Evolutionary conservation across 78 protist genomes (phyloP).

Genomic region (Speleostelium caveatum): DNA sequence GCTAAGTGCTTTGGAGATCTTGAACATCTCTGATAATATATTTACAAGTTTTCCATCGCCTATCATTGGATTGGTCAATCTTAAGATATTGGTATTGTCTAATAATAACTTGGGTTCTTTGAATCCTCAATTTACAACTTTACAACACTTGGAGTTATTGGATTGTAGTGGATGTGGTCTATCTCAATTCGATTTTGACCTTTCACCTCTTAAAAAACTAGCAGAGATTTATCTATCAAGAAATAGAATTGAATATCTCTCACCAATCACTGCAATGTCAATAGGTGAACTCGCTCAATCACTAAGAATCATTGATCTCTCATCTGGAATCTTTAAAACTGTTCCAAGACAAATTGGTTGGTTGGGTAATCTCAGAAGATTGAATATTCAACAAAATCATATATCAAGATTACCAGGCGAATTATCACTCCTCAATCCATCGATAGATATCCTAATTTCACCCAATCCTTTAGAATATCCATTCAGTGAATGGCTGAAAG

Average conservation of each 20-base stretch:
- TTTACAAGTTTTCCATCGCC: constrained; percentile 76
- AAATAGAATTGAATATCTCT: constrained; percentile 34
- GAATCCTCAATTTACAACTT: constrained; percentile 21
- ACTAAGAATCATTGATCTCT: constrained; percentile 18
- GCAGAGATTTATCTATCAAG: constrained; percentile 25
- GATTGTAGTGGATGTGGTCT: constrained; percentile 42
- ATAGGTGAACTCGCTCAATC: constrained; percentile 5
- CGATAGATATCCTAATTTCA: constrained; percentile 39
- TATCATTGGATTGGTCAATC: constrained; percentile 5
- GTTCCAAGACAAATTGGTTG: constrained; percentile 76
- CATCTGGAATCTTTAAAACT: constrained; percentile 29
- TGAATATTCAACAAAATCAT: constrained; percentile 44
- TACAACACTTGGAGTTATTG: constrained; percentile 3
- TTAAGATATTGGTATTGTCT: not conserved
- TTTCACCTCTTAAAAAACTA: not conserved
- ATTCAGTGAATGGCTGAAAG: constrained; percentile 70
- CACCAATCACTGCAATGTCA: not conserved
- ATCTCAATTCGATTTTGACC: constrained; percentile 59
- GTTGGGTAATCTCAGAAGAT: constrained; percentile 21
- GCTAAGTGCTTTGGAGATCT: not conserved
- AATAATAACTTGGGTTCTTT: constrained; percentile 40
- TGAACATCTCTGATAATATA: constrained; percentile 47
- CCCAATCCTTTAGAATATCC: constrained; percentile 76
- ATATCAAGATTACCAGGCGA: constrained; percentile 67
- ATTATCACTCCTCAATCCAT: constrained; percentile 44